Conservation (phyloP, 2,329 filamentous ascomycete genomes). For the Thelonectria discophora region DNA sequence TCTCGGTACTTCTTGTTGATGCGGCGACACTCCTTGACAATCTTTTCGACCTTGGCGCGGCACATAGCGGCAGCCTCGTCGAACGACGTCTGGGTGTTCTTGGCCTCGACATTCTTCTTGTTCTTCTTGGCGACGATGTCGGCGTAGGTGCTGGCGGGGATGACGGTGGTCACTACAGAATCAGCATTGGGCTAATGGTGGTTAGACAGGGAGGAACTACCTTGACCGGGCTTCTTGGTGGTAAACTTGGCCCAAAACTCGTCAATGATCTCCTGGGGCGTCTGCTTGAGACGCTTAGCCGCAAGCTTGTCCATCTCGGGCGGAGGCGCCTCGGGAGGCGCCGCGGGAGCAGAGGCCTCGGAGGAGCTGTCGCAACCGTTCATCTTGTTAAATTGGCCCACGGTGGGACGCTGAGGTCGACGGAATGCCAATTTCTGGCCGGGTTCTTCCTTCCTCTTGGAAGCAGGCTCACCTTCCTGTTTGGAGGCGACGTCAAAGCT, state of each 20-base stretch:
- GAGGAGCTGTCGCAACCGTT: not conserved
- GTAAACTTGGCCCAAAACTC: conserved; percentile 79
- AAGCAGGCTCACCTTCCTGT: not conserved
- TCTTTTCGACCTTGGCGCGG: conserved; percentile 68
- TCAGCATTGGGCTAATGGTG: no score
- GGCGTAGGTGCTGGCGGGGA: conserved; percentile 74
- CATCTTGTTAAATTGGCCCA: not conserved
- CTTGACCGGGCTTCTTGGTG: conserved; percentile 75
- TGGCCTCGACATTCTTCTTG: conserved; percentile 62
- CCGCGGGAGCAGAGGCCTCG: not conserved
- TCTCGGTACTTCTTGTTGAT: conserved; percentile 89
- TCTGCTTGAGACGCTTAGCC: conserved; percentile 52
- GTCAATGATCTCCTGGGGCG: conserved; percentile 74
- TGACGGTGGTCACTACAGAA: conserved; percentile 68
- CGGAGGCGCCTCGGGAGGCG: conserved; percentile 5
- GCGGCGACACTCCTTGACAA: conserved; percentile 72
- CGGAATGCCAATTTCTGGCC: not conserved
- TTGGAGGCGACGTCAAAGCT: not conserved
- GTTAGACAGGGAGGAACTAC: conserved; percentile 42
- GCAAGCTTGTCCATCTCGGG: not conserved
- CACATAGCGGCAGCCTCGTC: conserved; percentile 77
- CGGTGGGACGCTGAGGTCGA: not conserved
- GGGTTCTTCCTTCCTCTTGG: not conserved
- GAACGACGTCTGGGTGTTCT: conserved; percentile 72
- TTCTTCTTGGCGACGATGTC: conserved; percentile 66